Conservation (phyloP, 495 filamentous ascomycete species). For the Aspergillus saccharolyticus region DNA sequence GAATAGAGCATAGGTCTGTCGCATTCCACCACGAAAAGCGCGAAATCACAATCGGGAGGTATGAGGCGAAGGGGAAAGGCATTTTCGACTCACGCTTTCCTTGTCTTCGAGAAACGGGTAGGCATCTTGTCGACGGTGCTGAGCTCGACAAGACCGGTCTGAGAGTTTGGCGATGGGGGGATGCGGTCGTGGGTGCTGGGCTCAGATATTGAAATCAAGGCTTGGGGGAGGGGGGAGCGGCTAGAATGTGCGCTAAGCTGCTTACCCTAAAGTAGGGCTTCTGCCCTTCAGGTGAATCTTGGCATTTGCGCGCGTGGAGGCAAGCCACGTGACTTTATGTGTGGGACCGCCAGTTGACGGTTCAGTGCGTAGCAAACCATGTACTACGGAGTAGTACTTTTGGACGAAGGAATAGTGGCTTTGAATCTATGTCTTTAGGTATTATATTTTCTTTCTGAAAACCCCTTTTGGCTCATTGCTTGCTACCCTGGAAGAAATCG, state of each 20-base stretch:
- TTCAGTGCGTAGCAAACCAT: too few relatives aligned
- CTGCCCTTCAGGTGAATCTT: conserved; percentile 3
- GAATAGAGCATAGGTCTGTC: conserved; percentile 15
- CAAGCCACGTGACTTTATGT: conserved; percentile 16
- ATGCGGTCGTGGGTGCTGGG: conserved; percentile 33
- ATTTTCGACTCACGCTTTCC: conserved; percentile 66
- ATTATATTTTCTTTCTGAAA: background rate
- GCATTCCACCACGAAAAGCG: conserved; percentile 14
- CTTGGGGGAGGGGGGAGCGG: conserved; percentile 18
- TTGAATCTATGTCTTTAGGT: too few relatives aligned
- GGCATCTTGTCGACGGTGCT: conserved; percentile 61
- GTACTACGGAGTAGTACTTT: too few relatives aligned
- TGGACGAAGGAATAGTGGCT: too few relatives aligned
- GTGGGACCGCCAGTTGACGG: background rate
- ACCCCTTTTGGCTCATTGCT: conserved; percentile 4
- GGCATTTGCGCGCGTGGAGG: background rate
- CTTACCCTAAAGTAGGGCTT: conserved; percentile 39
- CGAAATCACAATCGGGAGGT: conserved; percentile 10
- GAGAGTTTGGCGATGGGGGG: conserved; percentile 41
- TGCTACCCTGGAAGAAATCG: conserved; percentile 30
- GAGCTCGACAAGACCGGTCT: conserved; percentile 43
- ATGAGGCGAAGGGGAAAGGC: conserved; percentile 17
- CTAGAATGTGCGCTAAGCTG: conserved; percentile 45
- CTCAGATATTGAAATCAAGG: conserved; percentile 43
- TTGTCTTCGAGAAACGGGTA: conserved; percentile 75